These are phyloP conservation scores for Scytalidium lignicola DNA, from an alignment of 2,329 filamentous ascomycete genomes.

Conservation along the genomic window DNA sequence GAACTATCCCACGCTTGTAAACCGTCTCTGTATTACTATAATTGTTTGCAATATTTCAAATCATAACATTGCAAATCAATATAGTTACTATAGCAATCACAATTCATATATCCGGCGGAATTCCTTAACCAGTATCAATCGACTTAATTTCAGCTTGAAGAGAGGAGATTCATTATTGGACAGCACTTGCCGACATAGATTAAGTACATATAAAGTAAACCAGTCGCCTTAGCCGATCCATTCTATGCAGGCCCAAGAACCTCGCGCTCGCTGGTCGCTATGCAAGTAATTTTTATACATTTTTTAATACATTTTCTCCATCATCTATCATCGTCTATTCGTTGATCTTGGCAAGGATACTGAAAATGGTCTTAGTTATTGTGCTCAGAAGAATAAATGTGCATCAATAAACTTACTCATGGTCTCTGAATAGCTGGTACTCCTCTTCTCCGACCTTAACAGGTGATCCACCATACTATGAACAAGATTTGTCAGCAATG, in stretches of 20 bases:
- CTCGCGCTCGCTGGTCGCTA: background rate
- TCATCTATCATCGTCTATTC: conserved; percentile 57
- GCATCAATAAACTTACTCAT: conserved; percentile 68
- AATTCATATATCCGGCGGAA: too few species aligned
- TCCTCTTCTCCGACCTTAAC: conserved; percentile 98
- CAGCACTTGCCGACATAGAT: background rate
- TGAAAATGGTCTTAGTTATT: conserved; percentile 32
- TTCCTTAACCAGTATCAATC: too few species aligned
- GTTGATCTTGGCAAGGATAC: conserved; percentile 98
- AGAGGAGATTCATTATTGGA: background rate
- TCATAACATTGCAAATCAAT: too few species aligned
- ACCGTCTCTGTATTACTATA: too few species aligned
- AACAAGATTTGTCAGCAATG: conserved; percentile 20
- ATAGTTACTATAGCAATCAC: too few species aligned
- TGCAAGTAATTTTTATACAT: background rate
- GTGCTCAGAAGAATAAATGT: too few species aligned
- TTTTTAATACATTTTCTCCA: background rate
- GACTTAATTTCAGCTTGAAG: background rate
- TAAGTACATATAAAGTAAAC: background rate
- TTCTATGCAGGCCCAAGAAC: background rate
- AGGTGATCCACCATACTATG: conserved; percentile 86
- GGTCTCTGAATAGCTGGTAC: conserved; percentile 92
- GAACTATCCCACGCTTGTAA: too few species aligned
- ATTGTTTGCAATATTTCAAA: too few species aligned
- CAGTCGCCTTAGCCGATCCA: background rate